These are phyloP conservation scores for Silene conica DNA, from an alignment of 148 eudicot genomes.

Conservation along the genomic window DNA sequence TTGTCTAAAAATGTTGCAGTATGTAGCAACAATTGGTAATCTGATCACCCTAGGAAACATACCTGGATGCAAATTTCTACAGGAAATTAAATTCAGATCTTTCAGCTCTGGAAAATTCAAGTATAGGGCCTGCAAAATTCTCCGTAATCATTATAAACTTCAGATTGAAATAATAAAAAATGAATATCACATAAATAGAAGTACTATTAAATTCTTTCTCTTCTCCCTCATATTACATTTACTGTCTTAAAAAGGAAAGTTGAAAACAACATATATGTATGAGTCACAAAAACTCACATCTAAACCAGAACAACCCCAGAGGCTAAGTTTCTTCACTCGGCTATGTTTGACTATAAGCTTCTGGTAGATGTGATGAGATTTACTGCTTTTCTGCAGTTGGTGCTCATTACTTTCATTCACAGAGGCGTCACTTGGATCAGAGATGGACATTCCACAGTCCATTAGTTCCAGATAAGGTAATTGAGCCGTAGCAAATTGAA, in stretches of 20 bases:
- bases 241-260: not conserved
- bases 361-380: too few relatives aligned
- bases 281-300: slow-evolving; percentile 59
- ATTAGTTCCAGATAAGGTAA: too few relatives aligned
- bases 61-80: slow-evolving; percentile 87
- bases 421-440: too few relatives aligned
- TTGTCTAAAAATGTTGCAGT: not conserved
- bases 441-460: too few relatives aligned
- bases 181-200: not conserved
- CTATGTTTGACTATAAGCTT: slow-evolving; percentile 86
- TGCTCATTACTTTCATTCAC: too few relatives aligned
- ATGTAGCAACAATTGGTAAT: slow-evolving; percentile 1
- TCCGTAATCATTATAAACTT: too few relatives aligned
- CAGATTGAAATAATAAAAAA: too few relatives aligned
- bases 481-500: too few relatives aligned
- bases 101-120: slow-evolving; percentile 77
- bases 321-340: slow-evolving; percentile 74
- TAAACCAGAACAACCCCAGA: slow-evolving; percentile 98
- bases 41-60: slow-evolving; percentile 2
- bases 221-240: too few relatives aligned
- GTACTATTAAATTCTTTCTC: too few relatives aligned
- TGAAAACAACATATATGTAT: not conserved
- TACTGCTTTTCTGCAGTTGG: too few relatives aligned
- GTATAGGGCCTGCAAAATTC: slow-evolving; percentile 64
- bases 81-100: too few relatives aligned